phyloP scores from a whole-genome alignment of 805 yeast species.

The Priceomyces melissophilus region DNA sequence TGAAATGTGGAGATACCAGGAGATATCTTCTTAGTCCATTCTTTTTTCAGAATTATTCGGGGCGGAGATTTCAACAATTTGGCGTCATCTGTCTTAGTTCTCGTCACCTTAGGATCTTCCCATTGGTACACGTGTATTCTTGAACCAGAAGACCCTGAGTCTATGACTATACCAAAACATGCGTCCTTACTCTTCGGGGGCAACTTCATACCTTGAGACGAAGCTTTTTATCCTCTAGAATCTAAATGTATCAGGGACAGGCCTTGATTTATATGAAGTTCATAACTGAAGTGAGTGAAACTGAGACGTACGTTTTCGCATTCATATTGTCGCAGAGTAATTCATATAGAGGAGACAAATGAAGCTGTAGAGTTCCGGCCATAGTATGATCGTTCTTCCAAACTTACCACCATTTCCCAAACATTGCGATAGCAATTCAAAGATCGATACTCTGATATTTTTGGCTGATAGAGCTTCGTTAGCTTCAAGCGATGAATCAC shows the following conservation, averaged over 20 bases:
- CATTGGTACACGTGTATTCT: conserved; percentile 80
- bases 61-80: conserved; percentile 59
- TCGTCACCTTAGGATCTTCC: conserved; percentile 45
- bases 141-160: conserved; percentile 95
- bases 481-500: conserved; percentile 11
- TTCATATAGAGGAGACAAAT: no score
- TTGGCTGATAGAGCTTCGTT: conserved; percentile 17
- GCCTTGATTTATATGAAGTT: no score
- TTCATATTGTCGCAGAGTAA: no score
- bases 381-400: conserved; percentile 30
- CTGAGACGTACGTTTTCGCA: no score
- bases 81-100: conserved; percentile 21
- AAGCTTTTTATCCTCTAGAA: no score
- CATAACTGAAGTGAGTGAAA: no score
- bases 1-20: conserved; percentile 81
- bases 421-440: conserved; percentile 5
- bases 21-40: conserved; percentile 67
- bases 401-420: conserved; percentile 30
- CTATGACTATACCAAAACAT: conserved; percentile 82
- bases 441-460: conserved; percentile 9
- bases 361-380: no score
- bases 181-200: conserved; percentile 7
- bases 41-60: conserved; percentile 53
- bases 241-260: no score
- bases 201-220: no score